phyloP scores from a whole-genome alignment of 2,329 filamentous ascomycete species.

The Sporothrix luriei region DNA sequence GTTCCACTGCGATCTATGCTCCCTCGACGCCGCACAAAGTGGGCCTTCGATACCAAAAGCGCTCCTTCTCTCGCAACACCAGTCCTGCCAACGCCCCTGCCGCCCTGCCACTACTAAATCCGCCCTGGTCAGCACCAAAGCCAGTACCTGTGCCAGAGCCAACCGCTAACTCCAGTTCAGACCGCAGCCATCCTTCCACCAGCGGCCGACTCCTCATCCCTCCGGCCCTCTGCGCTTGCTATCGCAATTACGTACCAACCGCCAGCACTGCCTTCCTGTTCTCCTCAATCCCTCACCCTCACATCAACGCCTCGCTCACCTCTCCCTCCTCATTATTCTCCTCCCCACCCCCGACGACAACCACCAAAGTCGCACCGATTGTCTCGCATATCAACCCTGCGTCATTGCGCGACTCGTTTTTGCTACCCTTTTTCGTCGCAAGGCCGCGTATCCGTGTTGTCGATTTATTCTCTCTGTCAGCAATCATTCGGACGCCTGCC shows the following conservation, averaged over 20 bases:
- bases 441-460: slow-evolving; percentile 15
- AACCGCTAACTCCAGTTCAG: slow-evolving; percentile 3
- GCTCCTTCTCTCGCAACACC: background rate
- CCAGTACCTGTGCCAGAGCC: background rate
- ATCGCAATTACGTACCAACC: slow-evolving; percentile 17
- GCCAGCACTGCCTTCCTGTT: slow-evolving; percentile 10
- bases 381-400: slow-evolving; percentile 10
- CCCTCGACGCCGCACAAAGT: slow-evolving; percentile 24
- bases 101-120: background rate
- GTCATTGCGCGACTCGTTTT: slow-evolving; percentile 18
- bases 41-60: slow-evolving; percentile 14
- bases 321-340: background rate
- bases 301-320: background rate
- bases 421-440: slow-evolving; percentile 6
- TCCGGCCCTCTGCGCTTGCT: background rate
- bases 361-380: slow-evolving; percentile 9
- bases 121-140: background rate
- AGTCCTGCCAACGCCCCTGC: background rate
- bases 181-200: background rate
- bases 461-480: background rate
- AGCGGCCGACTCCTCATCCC: slow-evolving; percentile 12
- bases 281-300: slow-evolving; percentile 13
- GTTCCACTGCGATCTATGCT: slow-evolving; percentile 27
- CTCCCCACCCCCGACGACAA: slow-evolving; percentile 5
- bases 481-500: background rate